Conservation (phyloP, 257 asterid species). For the Thymus mandschuricus region DNA sequence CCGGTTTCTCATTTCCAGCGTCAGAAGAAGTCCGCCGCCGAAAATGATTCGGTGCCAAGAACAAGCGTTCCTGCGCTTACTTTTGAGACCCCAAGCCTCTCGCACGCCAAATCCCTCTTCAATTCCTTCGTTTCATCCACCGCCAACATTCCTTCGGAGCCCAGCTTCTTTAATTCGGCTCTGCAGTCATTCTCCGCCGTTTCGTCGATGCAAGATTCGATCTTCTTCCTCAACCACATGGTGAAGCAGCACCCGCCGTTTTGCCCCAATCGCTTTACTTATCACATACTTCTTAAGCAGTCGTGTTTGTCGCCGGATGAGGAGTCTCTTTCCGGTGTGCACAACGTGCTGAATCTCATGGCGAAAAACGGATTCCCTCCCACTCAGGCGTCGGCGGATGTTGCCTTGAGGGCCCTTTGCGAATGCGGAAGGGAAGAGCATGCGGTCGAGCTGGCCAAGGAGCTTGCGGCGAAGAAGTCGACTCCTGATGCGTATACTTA, state of each 20-base stretch:
- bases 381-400: slow-evolving; percentile 63
- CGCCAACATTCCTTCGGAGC: slow-evolving; percentile 51
- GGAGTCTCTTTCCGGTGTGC: slow-evolving; percentile 51
- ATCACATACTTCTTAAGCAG: slow-evolving; percentile 62
- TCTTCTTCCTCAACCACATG: slow-evolving; percentile 80
- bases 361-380: slow-evolving; percentile 63
- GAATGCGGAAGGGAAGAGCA: slow-evolving; percentile 71
- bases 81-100: slow-evolving; percentile 62
- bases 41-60: slow-evolving; percentile 25
- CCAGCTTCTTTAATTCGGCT: slow-evolving; percentile 60
- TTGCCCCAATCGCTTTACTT: slow-evolving; percentile 73
- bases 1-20: slow-evolving; percentile 32
- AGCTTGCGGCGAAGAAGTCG: slow-evolving; percentile 55
- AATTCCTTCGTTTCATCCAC: slow-evolving; percentile 60
- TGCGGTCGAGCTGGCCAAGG: slow-evolving; percentile 75
- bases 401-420: slow-evolving; percentile 83
- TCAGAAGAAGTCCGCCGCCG: slow-evolving; percentile 34
- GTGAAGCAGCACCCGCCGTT: slow-evolving; percentile 73
- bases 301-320: slow-evolving; percentile 62
- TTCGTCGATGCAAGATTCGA: slow-evolving; percentile 76
- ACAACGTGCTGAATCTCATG: slow-evolving; percentile 77
- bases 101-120: slow-evolving; percentile 82
- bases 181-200: slow-evolving; percentile 67
- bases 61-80: slow-evolving; percentile 37
- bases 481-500: slow-evolving; percentile 73